phyloP scores from a whole-genome alignment of 345 rosid species.

The Hypericum androsaemum region DNA sequence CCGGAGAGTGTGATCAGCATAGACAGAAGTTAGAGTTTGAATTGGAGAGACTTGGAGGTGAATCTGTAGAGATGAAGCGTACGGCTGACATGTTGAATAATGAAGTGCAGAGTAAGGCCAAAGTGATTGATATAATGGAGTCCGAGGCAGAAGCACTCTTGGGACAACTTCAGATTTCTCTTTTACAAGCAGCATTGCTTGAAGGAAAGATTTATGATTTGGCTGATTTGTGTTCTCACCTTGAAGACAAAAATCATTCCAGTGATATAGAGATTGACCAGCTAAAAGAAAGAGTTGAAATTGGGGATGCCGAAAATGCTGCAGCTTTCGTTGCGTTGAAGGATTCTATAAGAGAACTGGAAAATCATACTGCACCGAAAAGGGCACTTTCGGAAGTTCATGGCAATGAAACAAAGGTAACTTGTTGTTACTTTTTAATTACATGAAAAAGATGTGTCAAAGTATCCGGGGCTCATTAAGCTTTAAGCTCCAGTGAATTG shows the following conservation, averaged over 20 bases:
- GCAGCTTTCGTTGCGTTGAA: constrained; percentile 49
- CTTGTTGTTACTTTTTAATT: not conserved
- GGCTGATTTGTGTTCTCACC: constrained; percentile 29
- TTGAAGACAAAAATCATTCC: constrained; percentile 28
- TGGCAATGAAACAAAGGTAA: constrained; percentile 42
- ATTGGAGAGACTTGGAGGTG: constrained; percentile 32
- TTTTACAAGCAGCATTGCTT: constrained; percentile 42
- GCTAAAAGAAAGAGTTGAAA: constrained; percentile 46
- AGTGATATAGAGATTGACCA: constrained; percentile 38
- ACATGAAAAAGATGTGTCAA: not conserved
- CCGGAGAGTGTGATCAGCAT: constrained; percentile 40
- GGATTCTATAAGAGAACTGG: constrained; percentile 54
- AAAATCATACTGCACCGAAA: constrained; percentile 33
- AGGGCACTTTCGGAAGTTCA: constrained; percentile 20
- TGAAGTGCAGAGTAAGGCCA: constrained; percentile 38
- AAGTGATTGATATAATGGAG: constrained; percentile 48
- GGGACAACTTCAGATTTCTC: constrained; percentile 43
- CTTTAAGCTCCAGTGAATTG: too few relatives aligned
- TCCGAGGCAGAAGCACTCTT: constrained; percentile 39
- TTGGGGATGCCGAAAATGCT: constrained; percentile 45
- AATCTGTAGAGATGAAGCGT: too few relatives aligned
- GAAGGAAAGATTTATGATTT: constrained; percentile 54
- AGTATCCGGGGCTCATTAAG: not conserved
- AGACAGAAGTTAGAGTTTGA: constrained; percentile 34
- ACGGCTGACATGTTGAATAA: constrained; percentile 42